These are phyloP conservation scores for Ajuga reptans DNA, from an alignment of 305 asterid genomes.

Conservation along the genomic window DNA sequence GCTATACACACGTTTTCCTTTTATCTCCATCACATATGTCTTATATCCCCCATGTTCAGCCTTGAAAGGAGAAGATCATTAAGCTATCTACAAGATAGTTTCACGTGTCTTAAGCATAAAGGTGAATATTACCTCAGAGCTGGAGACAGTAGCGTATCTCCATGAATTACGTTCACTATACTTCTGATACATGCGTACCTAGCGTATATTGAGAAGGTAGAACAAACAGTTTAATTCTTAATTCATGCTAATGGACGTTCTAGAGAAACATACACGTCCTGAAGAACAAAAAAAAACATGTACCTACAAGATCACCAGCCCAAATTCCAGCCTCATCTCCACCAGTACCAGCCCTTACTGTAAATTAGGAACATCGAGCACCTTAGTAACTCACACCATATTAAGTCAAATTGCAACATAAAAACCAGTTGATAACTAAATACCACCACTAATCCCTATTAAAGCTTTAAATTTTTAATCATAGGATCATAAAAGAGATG, in stretches of 20 bases:
- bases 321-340: conserved; percentile 98
- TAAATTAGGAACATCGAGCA: conserved; percentile 21
- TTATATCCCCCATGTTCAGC: conserved; percentile 88
- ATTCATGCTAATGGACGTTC: conserved; percentile 8
- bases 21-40: conserved; percentile 87
- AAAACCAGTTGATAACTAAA: conserved; percentile 13
- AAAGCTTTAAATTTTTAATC: not conserved
- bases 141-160: conserved; percentile 56
- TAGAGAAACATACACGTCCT: conserved; percentile 13
- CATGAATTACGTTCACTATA: conserved; percentile 77
- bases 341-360: conserved; percentile 98
- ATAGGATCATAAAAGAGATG: not conserved
- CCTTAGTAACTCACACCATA: not conserved
- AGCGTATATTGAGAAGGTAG: conserved; percentile 17
- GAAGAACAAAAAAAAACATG: conserved; percentile 44
- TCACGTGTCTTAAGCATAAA: conserved; percentile 1
- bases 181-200: conserved; percentile 87
- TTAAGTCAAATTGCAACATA: not conserved
- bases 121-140: conserved; percentile 65
- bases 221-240: conserved; percentile 13
- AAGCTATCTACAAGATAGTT: conserved; percentile 23
- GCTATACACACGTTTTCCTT: conserved; percentile 81
- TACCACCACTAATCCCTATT: not conserved
- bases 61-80: conserved; percentile 34
- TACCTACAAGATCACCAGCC: conserved; percentile 99